phyloP scores from a whole-genome alignment of 2,329 filamentous ascomycete genomes.

The Escovopsis sp. region DNA sequence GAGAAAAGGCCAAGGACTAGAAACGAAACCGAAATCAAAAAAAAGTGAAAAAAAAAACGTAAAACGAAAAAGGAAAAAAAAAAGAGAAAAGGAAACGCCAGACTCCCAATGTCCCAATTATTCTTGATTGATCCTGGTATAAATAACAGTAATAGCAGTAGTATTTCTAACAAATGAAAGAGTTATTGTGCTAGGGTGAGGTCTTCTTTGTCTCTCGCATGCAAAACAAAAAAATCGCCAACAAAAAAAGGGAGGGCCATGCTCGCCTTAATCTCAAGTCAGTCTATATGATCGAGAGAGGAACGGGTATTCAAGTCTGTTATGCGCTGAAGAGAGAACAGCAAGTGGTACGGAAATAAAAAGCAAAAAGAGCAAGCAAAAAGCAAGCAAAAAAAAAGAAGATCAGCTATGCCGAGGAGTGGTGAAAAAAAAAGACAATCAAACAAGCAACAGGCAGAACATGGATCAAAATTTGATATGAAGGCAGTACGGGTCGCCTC shows the following conservation, averaged over 20 bases:
- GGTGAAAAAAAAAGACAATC: too few relatives aligned
- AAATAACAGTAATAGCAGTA: slow-evolving; percentile 1
- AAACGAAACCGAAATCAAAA: neutral
- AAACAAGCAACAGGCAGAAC: slow-evolving; percentile 7
- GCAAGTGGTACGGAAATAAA: slow-evolving; percentile 2
- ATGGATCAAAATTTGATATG: slow-evolving; percentile 5
- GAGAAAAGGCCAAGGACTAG: too few relatives aligned
- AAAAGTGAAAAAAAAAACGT: neutral
- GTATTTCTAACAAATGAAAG: slow-evolving; percentile 18
- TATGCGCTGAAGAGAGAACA: neutral
- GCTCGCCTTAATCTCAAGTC: slow-evolving; percentile 13
- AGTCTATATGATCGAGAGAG: slow-evolving; percentile 15
- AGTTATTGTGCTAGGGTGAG: slow-evolving; percentile 9
- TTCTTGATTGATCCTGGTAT: slow-evolving; percentile 3
- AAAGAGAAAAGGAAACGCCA: slow-evolving; percentile 9
- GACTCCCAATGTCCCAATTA: slow-evolving; percentile 11
- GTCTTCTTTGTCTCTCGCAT: slow-evolving; percentile 17
- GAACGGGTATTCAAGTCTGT: neutral
- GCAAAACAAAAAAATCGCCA: slow-evolving; percentile 2
- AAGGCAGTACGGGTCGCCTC: slow-evolving; percentile 5
- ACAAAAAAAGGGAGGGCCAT: slow-evolving; percentile 8
- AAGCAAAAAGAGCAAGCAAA: slow-evolving; percentile 3
- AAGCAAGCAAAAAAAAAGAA: slow-evolving; percentile 5
- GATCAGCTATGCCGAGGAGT: neutral
- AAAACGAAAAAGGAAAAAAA: neutral